Percentiles rank a stretch among this genome's conserved stretches.
Conservation (phyloP, 208 protist genomes). For the Jaenimonas drosophilae region DNA sequence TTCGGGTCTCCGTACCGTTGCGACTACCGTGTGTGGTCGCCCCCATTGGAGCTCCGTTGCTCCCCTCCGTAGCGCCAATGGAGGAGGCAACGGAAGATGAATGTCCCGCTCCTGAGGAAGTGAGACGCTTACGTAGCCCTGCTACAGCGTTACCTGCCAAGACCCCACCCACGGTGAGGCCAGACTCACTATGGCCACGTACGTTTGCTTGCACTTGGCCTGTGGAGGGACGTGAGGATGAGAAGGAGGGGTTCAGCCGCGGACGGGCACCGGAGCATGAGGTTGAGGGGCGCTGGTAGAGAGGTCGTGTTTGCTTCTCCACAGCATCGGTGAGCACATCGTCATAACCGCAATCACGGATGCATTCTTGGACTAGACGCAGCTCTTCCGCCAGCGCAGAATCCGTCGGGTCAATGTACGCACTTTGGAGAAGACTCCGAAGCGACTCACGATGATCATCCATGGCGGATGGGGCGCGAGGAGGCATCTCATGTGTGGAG, state of each 20-base stretch:
- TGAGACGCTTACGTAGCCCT: conserved; percentile 22
- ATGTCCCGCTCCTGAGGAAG: too few relatives aligned
- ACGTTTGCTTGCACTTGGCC: too few relatives aligned
- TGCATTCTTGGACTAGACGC: conserved; percentile 56
- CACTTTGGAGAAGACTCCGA: background rate
- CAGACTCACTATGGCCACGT: conserved; percentile 3
- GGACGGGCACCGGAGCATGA: conserved; percentile 38
- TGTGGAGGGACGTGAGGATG: background rate
- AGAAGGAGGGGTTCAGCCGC: conserved; percentile 1
- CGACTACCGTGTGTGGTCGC: background rate
- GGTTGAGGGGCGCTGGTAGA: conserved; percentile 55
- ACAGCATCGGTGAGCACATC: conserved; percentile 42
- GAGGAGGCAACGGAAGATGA: too few relatives aligned
- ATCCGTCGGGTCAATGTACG: conserved; percentile 55
- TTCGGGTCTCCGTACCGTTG: background rate
- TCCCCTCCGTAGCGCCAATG: too few relatives aligned
- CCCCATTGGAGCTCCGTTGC: too few relatives aligned
- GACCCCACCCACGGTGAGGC: conserved; percentile 28
- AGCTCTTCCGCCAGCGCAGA: conserved; percentile 53
- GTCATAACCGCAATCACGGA: conserved; percentile 41
- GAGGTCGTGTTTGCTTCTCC: conserved; percentile 19
- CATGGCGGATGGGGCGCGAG: background rate
- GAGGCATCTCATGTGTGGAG: too few relatives aligned
- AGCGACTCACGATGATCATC: background rate
- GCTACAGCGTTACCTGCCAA: conserved; percentile 33